phyloP scores from a whole-genome alignment of 73 alveolate species.

The Breviolum minutum region DNA sequence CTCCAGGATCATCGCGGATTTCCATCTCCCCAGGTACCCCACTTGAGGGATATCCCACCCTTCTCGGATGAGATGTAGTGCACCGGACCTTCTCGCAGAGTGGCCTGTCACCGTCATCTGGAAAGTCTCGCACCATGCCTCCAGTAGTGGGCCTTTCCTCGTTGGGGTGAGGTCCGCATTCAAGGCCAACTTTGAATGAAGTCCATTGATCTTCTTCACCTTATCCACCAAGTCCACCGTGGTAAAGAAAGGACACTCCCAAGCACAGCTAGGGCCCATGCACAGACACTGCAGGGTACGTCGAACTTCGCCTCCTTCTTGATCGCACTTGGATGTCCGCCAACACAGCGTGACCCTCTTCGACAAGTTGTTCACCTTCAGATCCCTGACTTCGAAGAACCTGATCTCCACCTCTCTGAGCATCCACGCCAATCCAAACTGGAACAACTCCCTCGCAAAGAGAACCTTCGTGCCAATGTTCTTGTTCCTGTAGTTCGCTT shows the following conservation, averaged over 20 bases:
- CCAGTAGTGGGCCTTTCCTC: no score
- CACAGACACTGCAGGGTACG: neutral
- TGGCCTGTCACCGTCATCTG: no score
- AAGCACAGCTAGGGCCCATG: neutral
- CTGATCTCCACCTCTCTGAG: neutral
- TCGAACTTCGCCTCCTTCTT: neutral
- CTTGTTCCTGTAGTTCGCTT: no score
- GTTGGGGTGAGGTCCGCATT: no score
- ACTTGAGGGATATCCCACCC: neutral
- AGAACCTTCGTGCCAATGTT: neutral
- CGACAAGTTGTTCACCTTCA: neutral
- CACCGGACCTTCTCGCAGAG: neutral
- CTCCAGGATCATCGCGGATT: neutral
- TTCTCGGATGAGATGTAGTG: neutral
- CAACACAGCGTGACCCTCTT: neutral
- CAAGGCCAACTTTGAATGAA: neutral
- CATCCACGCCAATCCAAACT: neutral
- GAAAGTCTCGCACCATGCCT: neutral
- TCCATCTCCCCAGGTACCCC: neutral
- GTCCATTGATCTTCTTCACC: neutral
- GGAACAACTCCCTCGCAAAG: neutral
- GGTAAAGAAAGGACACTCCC: neutral
- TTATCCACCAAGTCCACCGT: neutral
- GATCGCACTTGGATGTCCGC: neutral
- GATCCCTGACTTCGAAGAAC: neutral